Percentiles rank a stretch among this genome's conserved stretches.
Evolutionary conservation across 2,329 filamentous ascomycete species (phyloP).

Genomic region (Aspergillus japonicus): DNA sequence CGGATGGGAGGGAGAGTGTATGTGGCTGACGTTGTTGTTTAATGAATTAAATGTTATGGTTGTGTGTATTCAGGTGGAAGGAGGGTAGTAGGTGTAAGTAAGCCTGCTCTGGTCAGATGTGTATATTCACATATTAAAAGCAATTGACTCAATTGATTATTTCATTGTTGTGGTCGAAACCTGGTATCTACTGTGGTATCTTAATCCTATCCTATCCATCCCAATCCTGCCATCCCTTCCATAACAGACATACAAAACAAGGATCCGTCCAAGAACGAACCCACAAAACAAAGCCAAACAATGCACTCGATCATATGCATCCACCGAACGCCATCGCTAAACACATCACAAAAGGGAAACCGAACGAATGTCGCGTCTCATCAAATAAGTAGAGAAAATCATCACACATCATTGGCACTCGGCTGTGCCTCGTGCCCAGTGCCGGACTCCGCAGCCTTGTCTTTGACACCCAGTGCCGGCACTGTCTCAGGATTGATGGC

Average conservation of each 20-base stretch:
- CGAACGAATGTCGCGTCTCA: conserved; percentile 1
- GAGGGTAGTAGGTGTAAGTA: too few species aligned
- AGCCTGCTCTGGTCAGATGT: too few species aligned
- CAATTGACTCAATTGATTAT: neutral
- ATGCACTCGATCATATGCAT: neutral
- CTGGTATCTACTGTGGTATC: neutral
- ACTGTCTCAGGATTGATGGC: conserved; percentile 28
- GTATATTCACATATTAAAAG: too few species aligned
- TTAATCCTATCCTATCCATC: neutral
- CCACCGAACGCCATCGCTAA: conserved; percentile 20
- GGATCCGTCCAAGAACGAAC: neutral
- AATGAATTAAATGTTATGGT: too few species aligned
- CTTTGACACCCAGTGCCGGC: conserved; percentile 22
- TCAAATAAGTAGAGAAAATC: conserved; percentile 17
- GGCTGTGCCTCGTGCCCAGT: conserved; percentile 13
- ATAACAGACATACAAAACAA: neutral
- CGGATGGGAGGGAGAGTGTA: neutral
- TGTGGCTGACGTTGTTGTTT: too few species aligned
- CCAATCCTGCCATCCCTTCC: neutral
- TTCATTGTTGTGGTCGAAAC: neutral
- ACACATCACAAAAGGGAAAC: conserved; percentile 7
- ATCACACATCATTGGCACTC: conserved; percentile 19
- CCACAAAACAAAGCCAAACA: neutral
- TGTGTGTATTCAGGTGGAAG: too few species aligned
- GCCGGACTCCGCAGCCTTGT: conserved; percentile 17